Percentiles rank a stretch among this genome's conserved stretches.
These are phyloP conservation scores for Citeromyces nyonsensis DNA, from an alignment of 805 yeast genomes.

Conservation along the genomic window DNA sequence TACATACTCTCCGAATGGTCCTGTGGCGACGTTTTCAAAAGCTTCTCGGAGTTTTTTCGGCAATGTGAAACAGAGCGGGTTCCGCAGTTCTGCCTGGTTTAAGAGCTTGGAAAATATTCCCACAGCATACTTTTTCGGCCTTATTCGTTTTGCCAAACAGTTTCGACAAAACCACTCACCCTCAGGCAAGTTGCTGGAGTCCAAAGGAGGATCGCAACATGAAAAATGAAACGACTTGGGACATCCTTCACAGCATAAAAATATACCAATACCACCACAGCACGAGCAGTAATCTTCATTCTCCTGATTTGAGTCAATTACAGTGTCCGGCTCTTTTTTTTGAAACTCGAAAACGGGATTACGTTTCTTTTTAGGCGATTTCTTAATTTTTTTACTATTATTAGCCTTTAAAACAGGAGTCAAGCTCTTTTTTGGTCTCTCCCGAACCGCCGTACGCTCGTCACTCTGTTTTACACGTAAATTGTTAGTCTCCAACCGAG, in stretches of 20 bases:
- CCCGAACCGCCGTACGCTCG: slow-evolving; percentile 7
- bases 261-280: slow-evolving; percentile 81
- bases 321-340: background rate
- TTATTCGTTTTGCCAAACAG: slow-evolving; percentile 32
- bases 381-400: slow-evolving; percentile 7
- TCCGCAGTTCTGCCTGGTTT: slow-evolving; percentile 36
- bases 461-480: slow-evolving; percentile 5
- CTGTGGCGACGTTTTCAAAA: slow-evolving; percentile 59
- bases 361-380: slow-evolving; percentile 8
- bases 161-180: slow-evolving; percentile 84
- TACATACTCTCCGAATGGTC: slow-evolving; percentile 54
- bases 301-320: slow-evolving; percentile 3
- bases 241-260: slow-evolving; percentile 88
- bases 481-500: slow-evolving; percentile 3
- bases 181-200: slow-evolving; percentile 60
- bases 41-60: slow-evolving; percentile 59
- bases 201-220: slow-evolving; percentile 83
- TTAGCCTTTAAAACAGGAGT: background rate
- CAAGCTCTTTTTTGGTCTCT: background rate
- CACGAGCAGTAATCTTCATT: slow-evolving; percentile 89
- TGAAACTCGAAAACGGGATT: background rate
- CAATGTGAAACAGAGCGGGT: slow-evolving; percentile 51
- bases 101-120: slow-evolving; percentile 43
- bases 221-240: slow-evolving; percentile 85
- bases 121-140: slow-evolving; percentile 9